Evolutionary conservation across 208 protist genomes (phyloP), one percentile per base, ranked within the genome.

Genomic region (Wallacemonas sp.): DNA sequence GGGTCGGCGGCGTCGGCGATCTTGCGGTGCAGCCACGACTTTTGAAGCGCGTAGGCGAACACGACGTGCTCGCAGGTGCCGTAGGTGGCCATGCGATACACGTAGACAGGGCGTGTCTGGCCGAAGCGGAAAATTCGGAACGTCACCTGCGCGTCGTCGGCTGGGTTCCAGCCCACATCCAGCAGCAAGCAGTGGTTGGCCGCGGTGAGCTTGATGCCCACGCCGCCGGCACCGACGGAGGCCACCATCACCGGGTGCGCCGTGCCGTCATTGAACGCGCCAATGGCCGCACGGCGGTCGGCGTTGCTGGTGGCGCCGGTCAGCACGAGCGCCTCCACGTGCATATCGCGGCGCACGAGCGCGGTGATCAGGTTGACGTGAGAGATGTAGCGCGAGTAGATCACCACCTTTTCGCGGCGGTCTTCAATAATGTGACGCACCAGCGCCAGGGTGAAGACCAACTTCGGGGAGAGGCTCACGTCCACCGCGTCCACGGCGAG

Each of bases 181-280:
- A 98, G 91, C 25, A 99, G 57, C 31, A 99, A 89, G 61, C 98
- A 97, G 70, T 94, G 88, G 67, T 94, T 97, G 12, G 97, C 97
- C 0, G 83, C 77, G 4, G 73, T 79, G 2, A 99, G 77, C 49
- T 98, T 98, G 63, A 99, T 88, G 28, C 97, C 97, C 7, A 97
- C 78, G 32, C 93, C 88, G 18, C 96, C 95, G 0, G 94, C 98
- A 18, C 80, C 82, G 18, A 94, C 96, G n/a, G 91, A 97, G 67
- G 97, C 91, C 20, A 98, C 70, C 29, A 98, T 86, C 31, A 98
- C 79, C 11, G 28, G 55, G 8, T 54, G 72, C 2, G 45, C 42
- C 2, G 67, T 16, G 38, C 79, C 76, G 0, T 55, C 64, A 23
- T 90, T 82, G 41, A 98, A 97, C 16, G 81, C 46, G 16, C 76